A percentile compares a stretch with the other conserved stretches of the same genome.
Evolutionary conservation across 2,329 filamentous ascomycete genomes (phyloP).

Genomic region (Pyrenochaeta sp.): DNA sequence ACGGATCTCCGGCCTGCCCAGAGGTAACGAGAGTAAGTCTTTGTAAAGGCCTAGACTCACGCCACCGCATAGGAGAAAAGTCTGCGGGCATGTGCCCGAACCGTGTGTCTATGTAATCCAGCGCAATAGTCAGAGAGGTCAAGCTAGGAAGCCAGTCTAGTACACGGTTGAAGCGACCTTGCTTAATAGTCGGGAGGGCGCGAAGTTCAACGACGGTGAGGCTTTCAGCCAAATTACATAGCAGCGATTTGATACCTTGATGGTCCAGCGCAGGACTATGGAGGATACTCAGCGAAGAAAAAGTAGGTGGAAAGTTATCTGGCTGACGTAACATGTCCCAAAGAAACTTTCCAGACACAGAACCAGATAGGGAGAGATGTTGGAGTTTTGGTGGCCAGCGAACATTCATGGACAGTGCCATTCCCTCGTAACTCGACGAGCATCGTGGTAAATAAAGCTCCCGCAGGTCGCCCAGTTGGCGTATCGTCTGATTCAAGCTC

Average conservation of each 20-base stretch:
- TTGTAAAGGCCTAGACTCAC: constrained; percentile 43
- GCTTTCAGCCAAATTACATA: constrained; percentile 40
- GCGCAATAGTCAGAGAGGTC: constrained; percentile 51
- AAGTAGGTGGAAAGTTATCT: constrained; percentile 38
- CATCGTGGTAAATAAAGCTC: constrained; percentile 57
- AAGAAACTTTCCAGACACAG: constrained; percentile 54
- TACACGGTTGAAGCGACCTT: constrained; percentile 51
- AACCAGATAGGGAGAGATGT: constrained; percentile 55
- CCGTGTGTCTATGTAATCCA: constrained; percentile 57
- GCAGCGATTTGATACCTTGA: constrained; percentile 46
- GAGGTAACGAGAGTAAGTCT: constrained; percentile 52
- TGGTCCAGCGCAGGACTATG: constrained; percentile 54
- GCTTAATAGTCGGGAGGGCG: constrained; percentile 51
- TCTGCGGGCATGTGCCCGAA: constrained; percentile 43
- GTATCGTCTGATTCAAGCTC: constrained; percentile 60
- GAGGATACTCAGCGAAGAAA: constrained; percentile 46
- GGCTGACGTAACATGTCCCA: constrained; percentile 46
- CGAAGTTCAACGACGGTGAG: constrained; percentile 51
- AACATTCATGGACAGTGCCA: constrained; percentile 31
- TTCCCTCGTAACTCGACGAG: constrained; percentile 38
- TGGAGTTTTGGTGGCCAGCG: constrained; percentile 56
- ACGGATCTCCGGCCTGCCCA: constrained; percentile 42
- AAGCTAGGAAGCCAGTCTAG: constrained; percentile 53
- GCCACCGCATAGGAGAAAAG: constrained; percentile 24
- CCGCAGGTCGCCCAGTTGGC: constrained; percentile 55